A percentile compares a stretch with the other conserved stretches of the same genome.
Conservation (phyloP, 2,329 filamentous ascomycete genomes). For the Monosporascus sp. region DNA sequence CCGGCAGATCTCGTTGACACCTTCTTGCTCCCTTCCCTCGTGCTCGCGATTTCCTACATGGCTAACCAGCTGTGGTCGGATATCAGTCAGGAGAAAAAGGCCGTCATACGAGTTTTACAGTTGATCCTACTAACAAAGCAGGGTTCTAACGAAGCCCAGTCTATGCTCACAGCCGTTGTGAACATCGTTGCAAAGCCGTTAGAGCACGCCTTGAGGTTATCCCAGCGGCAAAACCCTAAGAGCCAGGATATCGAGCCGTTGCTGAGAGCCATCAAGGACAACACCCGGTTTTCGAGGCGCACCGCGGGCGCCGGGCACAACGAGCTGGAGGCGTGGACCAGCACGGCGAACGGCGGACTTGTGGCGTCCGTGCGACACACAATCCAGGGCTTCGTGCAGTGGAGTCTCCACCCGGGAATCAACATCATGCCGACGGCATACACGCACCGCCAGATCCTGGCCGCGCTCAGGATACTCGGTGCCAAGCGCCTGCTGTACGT, state of each 20-base stretch:
- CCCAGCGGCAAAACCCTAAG: slow-evolving; percentile 62
- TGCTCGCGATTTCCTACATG: slow-evolving; percentile 69
- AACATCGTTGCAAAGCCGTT: slow-evolving; percentile 67
- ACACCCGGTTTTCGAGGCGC: slow-evolving; percentile 53
- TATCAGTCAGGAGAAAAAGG: slow-evolving; percentile 57
- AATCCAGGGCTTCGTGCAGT: slow-evolving; percentile 59
- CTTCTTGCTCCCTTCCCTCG: slow-evolving; percentile 72
- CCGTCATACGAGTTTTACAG: slow-evolving; percentile 67
- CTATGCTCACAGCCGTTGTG: slow-evolving; percentile 67
- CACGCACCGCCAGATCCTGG: slow-evolving; percentile 66
- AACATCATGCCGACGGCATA: slow-evolving; percentile 60
- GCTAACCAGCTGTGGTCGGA: slow-evolving; percentile 65
- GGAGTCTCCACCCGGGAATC: slow-evolving; percentile 55
- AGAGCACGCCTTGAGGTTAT: slow-evolving; percentile 60
- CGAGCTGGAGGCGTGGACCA: slow-evolving; percentile 66
- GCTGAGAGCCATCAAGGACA: slow-evolving; percentile 59
- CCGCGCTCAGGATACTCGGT: slow-evolving; percentile 56
- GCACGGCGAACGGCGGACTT: slow-evolving; percentile 51
- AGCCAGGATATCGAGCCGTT: slow-evolving; percentile 68
- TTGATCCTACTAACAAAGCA: slow-evolving; percentile 66
- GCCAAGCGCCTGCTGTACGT: slow-evolving; percentile 54
- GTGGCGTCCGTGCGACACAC: slow-evolving; percentile 54
- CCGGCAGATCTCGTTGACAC: slow-evolving; percentile 67
- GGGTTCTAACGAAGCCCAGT: slow-evolving; percentile 65
- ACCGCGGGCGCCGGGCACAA: slow-evolving; percentile 58